These are phyloP conservation scores for Globomyces pollinis-pini DNA, from an alignment of 192 early-diverging fungal species.

Conservation along the genomic window DNA sequence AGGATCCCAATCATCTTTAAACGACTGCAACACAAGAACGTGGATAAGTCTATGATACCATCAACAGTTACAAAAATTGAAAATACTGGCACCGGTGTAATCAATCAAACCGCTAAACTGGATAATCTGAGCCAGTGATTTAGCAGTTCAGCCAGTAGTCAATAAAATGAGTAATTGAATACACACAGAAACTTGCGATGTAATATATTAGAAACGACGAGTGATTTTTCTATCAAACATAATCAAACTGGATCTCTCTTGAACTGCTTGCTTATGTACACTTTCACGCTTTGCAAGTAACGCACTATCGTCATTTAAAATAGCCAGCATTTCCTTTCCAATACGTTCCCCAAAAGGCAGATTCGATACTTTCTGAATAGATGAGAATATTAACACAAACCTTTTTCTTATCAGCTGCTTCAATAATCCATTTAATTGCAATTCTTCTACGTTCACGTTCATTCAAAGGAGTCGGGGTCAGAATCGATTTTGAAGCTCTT, in stretches of 20 bases:
- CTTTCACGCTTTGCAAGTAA: neutral
- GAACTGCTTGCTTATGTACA: slow-evolving; percentile 2
- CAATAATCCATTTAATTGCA: slow-evolving; percentile 82
- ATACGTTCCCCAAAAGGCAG: neutral
- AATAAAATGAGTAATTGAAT: too few species aligned
- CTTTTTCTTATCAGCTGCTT: slow-evolving; percentile 53
- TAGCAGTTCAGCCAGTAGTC: too few species aligned
- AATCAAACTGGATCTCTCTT: neutral
- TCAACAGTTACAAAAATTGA: too few species aligned
- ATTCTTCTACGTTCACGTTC: slow-evolving; percentile 64
- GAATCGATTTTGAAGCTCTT: slow-evolving; percentile 74
- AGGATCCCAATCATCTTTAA: too few species aligned
- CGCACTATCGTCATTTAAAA: neutral
- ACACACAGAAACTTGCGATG: too few species aligned
- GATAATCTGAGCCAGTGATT: too few species aligned
- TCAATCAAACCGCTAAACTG: too few species aligned
- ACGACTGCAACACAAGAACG: too few species aligned
- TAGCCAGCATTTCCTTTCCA: neutral
- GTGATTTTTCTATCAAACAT: neutral
- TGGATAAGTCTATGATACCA: too few species aligned
- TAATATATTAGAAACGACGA: neutral
- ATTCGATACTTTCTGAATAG: too few species aligned
- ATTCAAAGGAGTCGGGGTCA: slow-evolving; percentile 70
- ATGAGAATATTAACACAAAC: too few species aligned
- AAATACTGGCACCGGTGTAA: too few species aligned